These are phyloP conservation scores for Penicillium tannophilum DNA, from an alignment of 495 filamentous ascomycete genomes.

Conservation along the genomic window DNA sequence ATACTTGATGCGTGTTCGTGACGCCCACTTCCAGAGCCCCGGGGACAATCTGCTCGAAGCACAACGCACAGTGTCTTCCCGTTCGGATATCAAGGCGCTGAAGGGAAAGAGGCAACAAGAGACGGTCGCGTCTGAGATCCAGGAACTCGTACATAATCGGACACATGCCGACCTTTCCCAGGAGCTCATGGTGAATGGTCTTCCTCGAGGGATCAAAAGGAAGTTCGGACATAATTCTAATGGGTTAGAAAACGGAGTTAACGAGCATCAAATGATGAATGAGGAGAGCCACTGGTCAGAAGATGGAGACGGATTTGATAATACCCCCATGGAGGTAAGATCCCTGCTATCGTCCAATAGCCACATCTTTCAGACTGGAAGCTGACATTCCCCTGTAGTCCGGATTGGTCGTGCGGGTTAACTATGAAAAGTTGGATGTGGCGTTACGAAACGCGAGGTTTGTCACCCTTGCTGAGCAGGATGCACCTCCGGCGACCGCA, in stretches of 20 bases:
- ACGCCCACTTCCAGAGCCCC: conserved; percentile 53
- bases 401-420: conserved; percentile 72
- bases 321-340: conserved; percentile 45
- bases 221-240: conserved; percentile 22
- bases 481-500: conserved; percentile 55
- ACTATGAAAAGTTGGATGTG: conserved; percentile 82
- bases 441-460: conserved; percentile 78
- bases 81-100: conserved; percentile 44
- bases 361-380: background rate
- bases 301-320: conserved; percentile 39
- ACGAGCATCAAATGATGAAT: conserved; percentile 28
- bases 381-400: conserved; percentile 36
- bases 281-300: conserved; percentile 44
- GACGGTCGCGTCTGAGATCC: conserved; percentile 46
- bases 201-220: conserved; percentile 42
- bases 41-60: conserved; percentile 54
- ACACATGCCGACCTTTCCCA: conserved; percentile 37
- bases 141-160: conserved; percentile 34
- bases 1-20: conserved; percentile 49
- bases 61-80: conserved; percentile 39
- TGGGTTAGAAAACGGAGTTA: conserved; percentile 24
- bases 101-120: conserved; percentile 62
- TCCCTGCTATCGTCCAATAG: background rate
- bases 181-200: conserved; percentile 38
- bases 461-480: conserved; percentile 60